Evolutionary conservation across 495 filamentous ascomycete genomes (phyloP).

Genomic region (Penicillium arizonense): DNA sequence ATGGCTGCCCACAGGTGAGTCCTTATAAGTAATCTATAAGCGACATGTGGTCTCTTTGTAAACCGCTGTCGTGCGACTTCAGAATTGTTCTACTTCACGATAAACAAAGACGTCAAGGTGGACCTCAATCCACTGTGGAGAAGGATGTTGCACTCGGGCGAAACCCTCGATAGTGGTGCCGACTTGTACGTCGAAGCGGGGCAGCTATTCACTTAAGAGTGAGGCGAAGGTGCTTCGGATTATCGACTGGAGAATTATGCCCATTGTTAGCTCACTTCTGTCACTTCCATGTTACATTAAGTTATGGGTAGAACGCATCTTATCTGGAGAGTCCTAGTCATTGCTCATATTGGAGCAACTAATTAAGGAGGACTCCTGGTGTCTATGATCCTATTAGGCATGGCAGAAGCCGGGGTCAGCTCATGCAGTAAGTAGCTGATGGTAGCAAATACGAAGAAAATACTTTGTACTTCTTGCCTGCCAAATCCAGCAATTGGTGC

Average conservation of each 20-base stretch:
- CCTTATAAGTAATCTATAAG: neutral
- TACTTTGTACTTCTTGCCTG: no score
- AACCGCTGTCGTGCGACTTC: no score
- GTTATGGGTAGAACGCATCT: constrained; percentile 57
- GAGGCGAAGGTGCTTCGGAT: constrained; percentile 31
- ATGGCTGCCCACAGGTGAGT: no score
- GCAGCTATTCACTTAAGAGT: constrained; percentile 26
- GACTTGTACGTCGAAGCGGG: constrained; percentile 31
- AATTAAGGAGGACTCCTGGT: constrained; percentile 56
- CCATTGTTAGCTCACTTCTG: constrained; percentile 22
- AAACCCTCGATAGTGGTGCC: constrained; percentile 30
- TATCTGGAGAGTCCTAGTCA: constrained; percentile 55
- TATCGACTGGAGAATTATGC: constrained; percentile 34
- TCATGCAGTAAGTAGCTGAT: constrained; percentile 33
- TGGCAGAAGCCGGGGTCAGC: constrained; percentile 63
- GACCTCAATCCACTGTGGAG: constrained; percentile 15
- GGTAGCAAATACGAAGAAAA: neutral
- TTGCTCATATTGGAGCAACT: constrained; percentile 55
- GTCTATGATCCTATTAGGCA: constrained; percentile 59
- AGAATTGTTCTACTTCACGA: constrained; percentile 2
- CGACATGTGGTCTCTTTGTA: neutral
- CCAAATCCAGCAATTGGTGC: no score
- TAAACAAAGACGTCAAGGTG: constrained; percentile 20
- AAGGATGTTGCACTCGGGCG: constrained; percentile 22
- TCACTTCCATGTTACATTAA: neutral